Evolutionary conservation across 768 basidiomycete genomes (phyloP), one percentile per base, ranked within the genome.

Genomic region (Neoboletus brunneissimus): DNA sequence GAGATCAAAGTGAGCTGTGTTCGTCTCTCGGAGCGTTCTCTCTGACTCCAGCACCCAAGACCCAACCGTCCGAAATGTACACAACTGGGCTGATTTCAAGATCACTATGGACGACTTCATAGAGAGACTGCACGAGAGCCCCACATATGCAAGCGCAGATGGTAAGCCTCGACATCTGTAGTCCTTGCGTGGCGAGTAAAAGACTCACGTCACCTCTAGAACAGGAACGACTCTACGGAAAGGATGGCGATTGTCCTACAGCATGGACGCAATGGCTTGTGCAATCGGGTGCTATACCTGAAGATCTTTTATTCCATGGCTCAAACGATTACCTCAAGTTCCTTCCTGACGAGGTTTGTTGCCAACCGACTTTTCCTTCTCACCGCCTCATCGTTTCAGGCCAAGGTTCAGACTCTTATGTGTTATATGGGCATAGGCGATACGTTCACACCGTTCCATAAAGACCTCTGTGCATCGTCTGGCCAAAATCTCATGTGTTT

Each of bases 401-500:
- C 76, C 43, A 74, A 73, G 27, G 82, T 90, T 3, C 86, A 92
- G 64, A 91, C 89, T 0, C 73, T 94, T 5, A 91, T 94, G 89
- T 91, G 88, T 64, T 94, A 94, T 63, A 71, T 91, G 7, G 91
- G 91, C 8, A 76, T 87, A 53, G 88, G 87, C 0, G 91, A 89
- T 58, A 93, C 91, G 0, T 91, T 83, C 68, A 94, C 91, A 0
- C 86, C 91, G 1, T 87, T 83, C 54, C 91, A 94, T 66, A 93
- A 92, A 67, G 91, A 94, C 71, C 78, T 87, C 0, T 94, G 91
- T 63, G 89, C 82, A 1, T 91, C 89, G 4, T 86, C 87, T 7
- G 91, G 91, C 11, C 91, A 93, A 53, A 94, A 94, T 66, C 73
- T 94, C 22, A 93, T 94, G 91, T 87, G 86, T 64, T 87, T 88